A percentile compares a stretch with the other conserved stretches of the same genome.
Evolutionary conservation across 345 rosid genomes (phyloP).

Genomic region (Heritiera fomes): DNA sequence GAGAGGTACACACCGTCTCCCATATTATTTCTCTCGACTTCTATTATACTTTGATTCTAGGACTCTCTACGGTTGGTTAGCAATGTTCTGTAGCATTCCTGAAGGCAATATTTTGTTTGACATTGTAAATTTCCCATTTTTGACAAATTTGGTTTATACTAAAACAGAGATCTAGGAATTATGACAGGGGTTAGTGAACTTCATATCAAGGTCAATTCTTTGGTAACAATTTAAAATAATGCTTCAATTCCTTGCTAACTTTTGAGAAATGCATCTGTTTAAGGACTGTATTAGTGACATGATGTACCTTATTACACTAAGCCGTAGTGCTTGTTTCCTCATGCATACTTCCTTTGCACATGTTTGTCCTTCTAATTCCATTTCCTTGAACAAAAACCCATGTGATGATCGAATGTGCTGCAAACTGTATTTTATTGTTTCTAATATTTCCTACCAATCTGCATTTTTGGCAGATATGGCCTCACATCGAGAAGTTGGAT

Average conservation of each 20-base stretch:
- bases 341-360: too few species aligned
- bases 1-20: background rate
- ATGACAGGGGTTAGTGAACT: background rate
- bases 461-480: constrained; percentile 67
- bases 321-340: background rate
- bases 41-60: background rate
- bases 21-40: background rate
- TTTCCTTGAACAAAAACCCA: background rate
- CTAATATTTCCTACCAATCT: background rate
- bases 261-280: background rate
- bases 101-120: background rate
- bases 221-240: background rate
- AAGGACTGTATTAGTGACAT: background rate
- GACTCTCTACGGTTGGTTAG: background rate
- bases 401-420: background rate
- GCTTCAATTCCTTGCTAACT: background rate
- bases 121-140: background rate
- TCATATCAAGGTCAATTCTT: background rate
- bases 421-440: constrained; percentile 10
- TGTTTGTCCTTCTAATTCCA: constrained; percentile 1
- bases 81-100: background rate
- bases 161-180: background rate
- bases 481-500: constrained; percentile 75
- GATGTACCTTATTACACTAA: constrained; percentile 20
- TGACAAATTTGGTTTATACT: background rate